Evolutionary conservation across 2,329 filamentous ascomycete species (phyloP).

Genomic region (Mycosphaerella sp.): DNA sequence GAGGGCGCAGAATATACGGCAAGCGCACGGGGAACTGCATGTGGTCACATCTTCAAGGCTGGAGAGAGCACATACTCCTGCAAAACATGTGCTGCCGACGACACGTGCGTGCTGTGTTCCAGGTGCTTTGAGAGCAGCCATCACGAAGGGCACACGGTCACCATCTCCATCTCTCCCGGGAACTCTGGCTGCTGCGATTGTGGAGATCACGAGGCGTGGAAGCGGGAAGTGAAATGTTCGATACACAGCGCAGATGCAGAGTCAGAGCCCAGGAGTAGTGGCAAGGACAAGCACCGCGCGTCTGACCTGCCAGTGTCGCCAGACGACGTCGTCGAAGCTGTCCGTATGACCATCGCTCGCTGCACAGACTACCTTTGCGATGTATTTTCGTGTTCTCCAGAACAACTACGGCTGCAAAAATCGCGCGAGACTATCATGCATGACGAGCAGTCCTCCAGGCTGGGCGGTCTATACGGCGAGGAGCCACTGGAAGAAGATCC

Average conservation of each 20-base stretch:
- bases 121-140: constrained; percentile 94
- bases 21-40: constrained; percentile 83
- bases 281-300: constrained; percentile 49
- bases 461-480: constrained; percentile 61
- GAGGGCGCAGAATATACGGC: constrained; percentile 94
- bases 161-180: constrained; percentile 77
- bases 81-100: constrained; percentile 88
- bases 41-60: constrained; percentile 92
- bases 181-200: constrained; percentile 98
- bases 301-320: constrained; percentile 49
- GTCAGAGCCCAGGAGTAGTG: constrained; percentile 38
- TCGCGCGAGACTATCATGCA: constrained; percentile 70
- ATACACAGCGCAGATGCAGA: constrained; percentile 62
- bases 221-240: constrained; percentile 77
- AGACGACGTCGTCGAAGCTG: constrained; percentile 65
- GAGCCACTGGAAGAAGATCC: constrained; percentile 51
- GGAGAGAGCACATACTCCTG: constrained; percentile 93
- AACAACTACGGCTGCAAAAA: constrained; percentile 83
- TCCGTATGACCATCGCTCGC: constrained; percentile 77
- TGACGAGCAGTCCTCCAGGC: constrained; percentile 73
- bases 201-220: constrained; percentile 93
- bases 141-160: constrained; percentile 86
- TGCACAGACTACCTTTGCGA: constrained; percentile 94
- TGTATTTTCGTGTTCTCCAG: constrained; percentile 94
- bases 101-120: constrained; percentile 91